Conservation (phyloP, 306 rosid genomes). For the Luffa aegyptiaca region DNA sequence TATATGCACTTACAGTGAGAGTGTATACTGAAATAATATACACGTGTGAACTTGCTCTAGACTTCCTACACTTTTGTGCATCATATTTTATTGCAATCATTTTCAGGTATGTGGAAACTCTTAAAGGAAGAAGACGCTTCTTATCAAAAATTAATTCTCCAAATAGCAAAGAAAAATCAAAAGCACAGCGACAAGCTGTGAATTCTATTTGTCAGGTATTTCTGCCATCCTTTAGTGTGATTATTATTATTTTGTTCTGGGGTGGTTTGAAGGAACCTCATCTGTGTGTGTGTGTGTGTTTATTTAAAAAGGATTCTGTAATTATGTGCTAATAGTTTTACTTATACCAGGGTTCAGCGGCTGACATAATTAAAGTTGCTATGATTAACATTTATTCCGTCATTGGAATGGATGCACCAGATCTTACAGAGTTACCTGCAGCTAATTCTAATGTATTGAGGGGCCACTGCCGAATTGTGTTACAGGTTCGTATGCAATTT, state of each 20-base stretch:
- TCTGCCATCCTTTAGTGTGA: constrained; percentile 4
- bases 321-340: constrained; percentile 14
- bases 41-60: neutral
- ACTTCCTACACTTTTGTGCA: neutral
- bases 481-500: constrained; percentile 46
- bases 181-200: constrained; percentile 95
- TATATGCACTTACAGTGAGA: neutral
- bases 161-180: constrained; percentile 58
- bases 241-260: neutral
- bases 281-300: neutral
- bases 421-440: constrained; percentile 31
- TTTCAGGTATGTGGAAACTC: constrained; percentile 69
- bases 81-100: neutral
- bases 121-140: constrained; percentile 80
- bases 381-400: constrained; percentile 64
- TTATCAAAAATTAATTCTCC: constrained; percentile 83
- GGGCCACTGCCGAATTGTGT: constrained; percentile 63
- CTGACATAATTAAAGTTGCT: constrained; percentile 87
- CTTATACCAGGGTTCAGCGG: constrained; percentile 80
- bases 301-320: neutral
- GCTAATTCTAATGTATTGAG: constrained; percentile 35
- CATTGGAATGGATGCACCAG: constrained; percentile 30
- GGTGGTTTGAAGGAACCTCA: neutral
- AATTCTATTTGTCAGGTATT: constrained; percentile 93
- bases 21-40: neutral